Percentiles rank a stretch among this genome's conserved stretches.
phyloP scores from a whole-genome alignment of 2,329 filamentous ascomycete species.

The Colletotrichum karsti region DNA sequence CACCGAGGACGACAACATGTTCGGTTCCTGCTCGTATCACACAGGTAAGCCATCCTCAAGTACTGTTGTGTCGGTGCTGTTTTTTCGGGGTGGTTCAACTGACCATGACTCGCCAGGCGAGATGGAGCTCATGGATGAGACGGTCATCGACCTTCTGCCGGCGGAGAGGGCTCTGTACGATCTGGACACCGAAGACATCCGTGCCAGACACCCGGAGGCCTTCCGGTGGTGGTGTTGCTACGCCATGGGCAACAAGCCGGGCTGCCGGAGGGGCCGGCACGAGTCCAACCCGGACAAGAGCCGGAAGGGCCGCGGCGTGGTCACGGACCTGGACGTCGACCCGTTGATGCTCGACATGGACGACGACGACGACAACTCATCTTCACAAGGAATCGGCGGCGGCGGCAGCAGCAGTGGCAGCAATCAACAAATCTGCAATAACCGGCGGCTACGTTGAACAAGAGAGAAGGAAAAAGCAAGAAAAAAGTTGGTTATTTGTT shows the following conservation, averaged over 20 bases:
- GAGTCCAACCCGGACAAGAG: conserved; percentile 29
- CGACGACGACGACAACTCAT: not conserved
- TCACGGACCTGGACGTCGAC: conserved; percentile 22
- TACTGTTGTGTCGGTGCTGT: not conserved
- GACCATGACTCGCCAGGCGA: conserved; percentile 21
- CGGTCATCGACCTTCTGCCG: conserved; percentile 6
- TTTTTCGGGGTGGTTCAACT: not conserved
- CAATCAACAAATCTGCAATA: not conserved
- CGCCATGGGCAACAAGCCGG: conserved; percentile 3
- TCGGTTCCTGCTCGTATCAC: conserved; percentile 27
- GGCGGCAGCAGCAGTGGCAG: not conserved
- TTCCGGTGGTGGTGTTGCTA: conserved; percentile 30
- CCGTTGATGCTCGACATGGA: conserved; percentile 17
- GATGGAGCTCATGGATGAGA: conserved; percentile 28
- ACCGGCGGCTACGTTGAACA: not conserved
- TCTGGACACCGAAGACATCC: conserved; percentile 26
- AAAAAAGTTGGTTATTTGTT: not conserved
- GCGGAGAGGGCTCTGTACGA: conserved; percentile 15
- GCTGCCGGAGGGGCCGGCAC: conserved; percentile 24
- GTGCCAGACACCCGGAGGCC: conserved; percentile 23
- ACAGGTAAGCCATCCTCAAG: conserved; percentile 17
- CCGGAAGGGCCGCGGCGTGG: conserved; percentile 25
- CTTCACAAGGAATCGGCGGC: not conserved
- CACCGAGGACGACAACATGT: conserved; percentile 25
- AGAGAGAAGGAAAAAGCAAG: not conserved